Base-by-base conservation (phyloP, 805 yeast species). In the Metschnikowia matae region DNA sequence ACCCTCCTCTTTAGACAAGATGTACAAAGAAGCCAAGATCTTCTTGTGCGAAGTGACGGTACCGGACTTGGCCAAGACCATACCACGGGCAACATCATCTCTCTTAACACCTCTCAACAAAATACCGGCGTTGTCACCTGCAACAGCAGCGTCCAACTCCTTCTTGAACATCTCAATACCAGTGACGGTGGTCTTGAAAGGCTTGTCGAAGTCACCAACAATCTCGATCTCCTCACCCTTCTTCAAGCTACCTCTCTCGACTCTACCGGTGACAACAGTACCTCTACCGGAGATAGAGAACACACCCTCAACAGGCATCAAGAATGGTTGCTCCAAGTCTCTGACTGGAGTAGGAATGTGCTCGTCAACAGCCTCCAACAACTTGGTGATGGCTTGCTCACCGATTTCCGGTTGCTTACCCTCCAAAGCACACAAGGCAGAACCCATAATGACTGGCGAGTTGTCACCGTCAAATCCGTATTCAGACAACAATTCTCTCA, bases 91-190 rank as follows among this genome's bases (percentile, higher is more conserved):
- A 63, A 94, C 79, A 69, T 94, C 96, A 66, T 94, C 99, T 80
- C 97, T 89, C 84, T 90, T 91, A 71, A 92, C 83, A 82, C 98
- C 98, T 82, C 99, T 90, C 71, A 94, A 81, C 71, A 94, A 79
- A 63, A 94, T 83, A 77, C 99, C 99, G 70, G 96, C 95, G 74
- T 95, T 94, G 78, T 94, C 99, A 81, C 99, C 99, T 67, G 97
- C 99, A 85, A 87, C 87, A 60, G 98, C 98, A 65, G 84, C 81
- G 76, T 91, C 98, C 66, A 94, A 84, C 73, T 94, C 98, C 82
- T 94, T 94, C 84, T 90, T 91, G 85, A 94, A 94, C 97, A 91
- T 92, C 82, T 94, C 99, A 67, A 94, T 89, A 77, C 98, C 98
- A 51, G 99, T 94, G 57, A 91, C 97, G 56, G 87, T 89, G 63